Base-by-base conservation (phyloP, 768 basidiomycete genomes). In the Pulveroboletus sp. region DNA sequence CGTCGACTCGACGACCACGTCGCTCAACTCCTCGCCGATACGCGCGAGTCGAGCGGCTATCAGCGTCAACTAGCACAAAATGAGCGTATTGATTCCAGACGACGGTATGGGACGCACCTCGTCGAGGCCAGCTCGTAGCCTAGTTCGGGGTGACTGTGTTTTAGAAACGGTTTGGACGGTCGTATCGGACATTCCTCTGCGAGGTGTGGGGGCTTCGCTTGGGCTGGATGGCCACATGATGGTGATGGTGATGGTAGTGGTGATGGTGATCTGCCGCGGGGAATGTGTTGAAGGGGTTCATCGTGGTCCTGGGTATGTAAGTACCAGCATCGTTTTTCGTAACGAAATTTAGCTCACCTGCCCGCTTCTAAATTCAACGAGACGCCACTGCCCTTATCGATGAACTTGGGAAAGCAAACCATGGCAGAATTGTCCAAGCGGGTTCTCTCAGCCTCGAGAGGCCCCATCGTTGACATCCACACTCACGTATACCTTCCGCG, bases 401-500 rank as follows among this genome's bases (percentile, higher is more conserved):
- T 67, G 62, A 55, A 41, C 56, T 49, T 53, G 47, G 53, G 50
- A 49, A 69, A 33, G 16, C 56, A 45, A 29, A 13, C 65, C 40
- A 61, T 57, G 67, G 52, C 60, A 47, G 52, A 58, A 39, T 38
- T 68, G 21, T 57, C 57, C 44, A 65, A 40, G 35, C 55, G 45
- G 19, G 45, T 45, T 0, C 29, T 57, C 35, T 63, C 53, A 46
- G 35, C 27, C 27, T 29, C 51, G 31, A 63, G 55, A 34, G 55
- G 57, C 25, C 71, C 81, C 2, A 69, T 89, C 37, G 80, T 94
- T 38, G 91, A 94, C 70, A 73, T 94, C 27, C 91, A 94, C 72
- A 89, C 88, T 5, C 91, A 94, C 55, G 79, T 92, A 35, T 94
- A 90, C 61, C 77, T 90, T 17, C 87, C 90, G 2, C 77, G 87